These are phyloP conservation scores for Schizopora paradoxa DNA, from an alignment of 1,284 basidiomycete genomes.

Conservation along the genomic window DNA sequence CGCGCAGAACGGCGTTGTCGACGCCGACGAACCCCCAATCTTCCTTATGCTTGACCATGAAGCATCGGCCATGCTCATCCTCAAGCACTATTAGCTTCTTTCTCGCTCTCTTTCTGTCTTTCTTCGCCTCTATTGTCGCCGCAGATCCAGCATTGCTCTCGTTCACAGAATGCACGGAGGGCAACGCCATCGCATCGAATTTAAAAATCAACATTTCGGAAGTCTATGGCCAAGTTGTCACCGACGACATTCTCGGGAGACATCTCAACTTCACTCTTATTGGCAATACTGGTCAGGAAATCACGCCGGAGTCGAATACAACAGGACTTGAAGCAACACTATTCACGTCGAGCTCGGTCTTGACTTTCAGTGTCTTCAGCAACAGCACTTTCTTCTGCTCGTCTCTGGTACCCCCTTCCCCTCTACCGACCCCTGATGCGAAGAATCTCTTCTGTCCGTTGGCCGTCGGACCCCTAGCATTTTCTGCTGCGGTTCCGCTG, in stretches of 20 bases:
- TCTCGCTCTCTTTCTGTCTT: conserved; percentile 8
- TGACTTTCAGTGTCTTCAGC: conserved; percentile 70
- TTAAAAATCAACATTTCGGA: conserved; percentile 62
- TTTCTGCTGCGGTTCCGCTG: conserved; percentile 75
- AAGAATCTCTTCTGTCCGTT: conserved; percentile 66
- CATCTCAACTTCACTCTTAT: conserved; percentile 64
- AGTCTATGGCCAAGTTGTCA: conserved; percentile 70
- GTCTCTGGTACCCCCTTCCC: conserved; percentile 68
- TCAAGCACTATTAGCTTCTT: conserved; percentile 16
- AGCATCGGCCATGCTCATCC: conserved; percentile 13
- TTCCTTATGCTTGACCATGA: conserved; percentile 14
- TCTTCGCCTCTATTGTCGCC: conserved; percentile 19
- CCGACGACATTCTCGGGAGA: conserved; percentile 36
- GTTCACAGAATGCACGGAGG: conserved; percentile 57
- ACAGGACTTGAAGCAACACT: conserved; percentile 71
- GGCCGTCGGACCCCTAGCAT: conserved; percentile 69
- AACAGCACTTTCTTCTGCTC: conserved; percentile 73
- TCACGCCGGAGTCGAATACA: conserved; percentile 54
- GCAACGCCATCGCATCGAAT: conserved; percentile 32
- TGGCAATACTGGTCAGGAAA: conserved; percentile 50
- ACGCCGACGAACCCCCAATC: not conserved
- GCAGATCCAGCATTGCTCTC: conserved; percentile 47
- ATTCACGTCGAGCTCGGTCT: conserved; percentile 74
- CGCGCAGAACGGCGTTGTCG: too few relatives aligned
- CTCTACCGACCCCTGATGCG: conserved; percentile 45